Conservation (phyloP, 1,284 basidiomycete species). For the Malassezia sympodialis region DNA sequence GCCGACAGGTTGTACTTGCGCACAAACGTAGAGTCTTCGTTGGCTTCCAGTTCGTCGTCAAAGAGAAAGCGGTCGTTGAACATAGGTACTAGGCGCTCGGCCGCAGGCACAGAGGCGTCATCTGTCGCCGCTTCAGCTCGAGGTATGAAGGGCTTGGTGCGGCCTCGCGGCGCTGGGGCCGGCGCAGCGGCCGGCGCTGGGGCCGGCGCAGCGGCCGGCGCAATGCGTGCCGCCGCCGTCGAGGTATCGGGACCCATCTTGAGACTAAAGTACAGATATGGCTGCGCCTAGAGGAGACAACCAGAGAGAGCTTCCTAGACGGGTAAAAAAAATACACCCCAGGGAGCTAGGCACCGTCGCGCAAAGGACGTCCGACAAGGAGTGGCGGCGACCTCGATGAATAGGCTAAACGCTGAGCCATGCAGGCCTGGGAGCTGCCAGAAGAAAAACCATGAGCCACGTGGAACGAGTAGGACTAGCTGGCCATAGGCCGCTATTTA, state of each 20-base stretch:
- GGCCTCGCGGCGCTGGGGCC: background rate
- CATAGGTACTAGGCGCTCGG: slow-evolving; percentile 29
- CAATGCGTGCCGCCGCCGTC: background rate
- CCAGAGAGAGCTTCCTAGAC: background rate
- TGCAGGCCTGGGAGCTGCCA: background rate
- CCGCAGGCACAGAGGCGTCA: background rate
- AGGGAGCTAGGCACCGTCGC: background rate
- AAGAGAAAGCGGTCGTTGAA: slow-evolving; percentile 45
- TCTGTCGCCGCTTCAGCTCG: background rate
- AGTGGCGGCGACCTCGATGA: background rate
- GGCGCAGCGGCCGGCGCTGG: background rate
- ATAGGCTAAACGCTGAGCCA: background rate
- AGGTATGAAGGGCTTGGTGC: background rate
- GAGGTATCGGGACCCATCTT: slow-evolving; percentile 1
- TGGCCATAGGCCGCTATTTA: slow-evolving; percentile 9
- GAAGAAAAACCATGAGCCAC: slow-evolving; percentile 8
- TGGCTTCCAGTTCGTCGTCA: slow-evolving; percentile 41
- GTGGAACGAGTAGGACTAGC: background rate
- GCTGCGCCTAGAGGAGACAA: background rate
- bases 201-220: background rate
- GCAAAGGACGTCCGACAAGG: background rate
- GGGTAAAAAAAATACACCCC: background rate
- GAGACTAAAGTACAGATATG: background rate
- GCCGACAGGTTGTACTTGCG: slow-evolving; percentile 45
- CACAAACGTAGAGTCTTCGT: slow-evolving; percentile 44